A percentile compares a stretch with the other conserved stretches of the same genome.
Evolutionary conservation across 805 yeast species (phyloP).

Genomic region (Vanderwaltozyma yarrowii): DNA sequence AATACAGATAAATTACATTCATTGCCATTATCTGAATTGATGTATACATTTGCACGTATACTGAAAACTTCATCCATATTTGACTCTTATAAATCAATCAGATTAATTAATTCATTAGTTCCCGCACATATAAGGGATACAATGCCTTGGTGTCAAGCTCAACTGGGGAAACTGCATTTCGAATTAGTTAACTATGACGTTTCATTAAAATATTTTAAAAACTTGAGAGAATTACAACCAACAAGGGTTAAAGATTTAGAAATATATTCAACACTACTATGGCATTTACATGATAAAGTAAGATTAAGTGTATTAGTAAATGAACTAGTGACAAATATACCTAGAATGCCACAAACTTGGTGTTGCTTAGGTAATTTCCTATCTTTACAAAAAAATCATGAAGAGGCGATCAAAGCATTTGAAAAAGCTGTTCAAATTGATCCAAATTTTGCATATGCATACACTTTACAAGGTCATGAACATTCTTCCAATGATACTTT

Average conservation of each 20-base stretch:
- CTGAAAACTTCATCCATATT: slow-evolving; percentile 31
- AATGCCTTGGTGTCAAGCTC: slow-evolving; percentile 80
- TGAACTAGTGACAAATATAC: slow-evolving; percentile 59
- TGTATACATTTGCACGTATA: slow-evolving; percentile 14
- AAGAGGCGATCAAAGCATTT: slow-evolving; percentile 82
- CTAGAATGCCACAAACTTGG: slow-evolving; percentile 78
- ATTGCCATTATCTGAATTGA: slow-evolving; percentile 4
- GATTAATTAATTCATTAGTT: slow-evolving; percentile 45
- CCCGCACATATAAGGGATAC: slow-evolving; percentile 47
- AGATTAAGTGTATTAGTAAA: slow-evolving; percentile 75
- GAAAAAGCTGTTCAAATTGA: slow-evolving; percentile 63
- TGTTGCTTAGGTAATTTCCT: slow-evolving; percentile 83
- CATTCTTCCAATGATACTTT: slow-evolving; percentile 78
- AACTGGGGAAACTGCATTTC: slow-evolving; percentile 71
- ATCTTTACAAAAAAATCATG: slow-evolving; percentile 73
- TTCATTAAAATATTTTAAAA: slow-evolving; percentile 52
- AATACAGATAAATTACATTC: neutral
- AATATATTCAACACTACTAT: slow-evolving; percentile 74
- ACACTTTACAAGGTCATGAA: slow-evolving; percentile 92
- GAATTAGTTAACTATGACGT: slow-evolving; percentile 81
- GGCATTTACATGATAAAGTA: slow-evolving; percentile 82
- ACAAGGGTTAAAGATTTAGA: slow-evolving; percentile 86
- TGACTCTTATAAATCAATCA: slow-evolving; percentile 73
- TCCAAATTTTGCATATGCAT: slow-evolving; percentile 71
- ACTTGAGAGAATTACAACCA: slow-evolving; percentile 59